Evolutionary conservation across 2,329 filamentous ascomycete species (phyloP).

Genomic region (Epichloe uncinata): DNA sequence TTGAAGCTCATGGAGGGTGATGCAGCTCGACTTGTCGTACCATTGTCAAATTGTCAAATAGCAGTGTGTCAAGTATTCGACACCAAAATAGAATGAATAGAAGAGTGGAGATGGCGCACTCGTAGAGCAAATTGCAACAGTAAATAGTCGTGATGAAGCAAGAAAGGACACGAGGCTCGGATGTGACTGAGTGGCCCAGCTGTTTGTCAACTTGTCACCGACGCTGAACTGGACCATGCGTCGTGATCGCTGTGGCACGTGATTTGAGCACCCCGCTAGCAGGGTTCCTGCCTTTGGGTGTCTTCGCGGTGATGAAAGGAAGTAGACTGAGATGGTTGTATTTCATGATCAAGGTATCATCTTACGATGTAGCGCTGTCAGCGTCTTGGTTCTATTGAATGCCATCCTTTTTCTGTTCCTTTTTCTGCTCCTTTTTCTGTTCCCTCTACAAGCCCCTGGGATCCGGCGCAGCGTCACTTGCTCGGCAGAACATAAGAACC

Average conservation of each 20-base stretch:
- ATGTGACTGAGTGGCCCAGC: background rate
- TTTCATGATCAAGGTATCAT: no score
- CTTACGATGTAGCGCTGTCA: no score
- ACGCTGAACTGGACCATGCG: background rate
- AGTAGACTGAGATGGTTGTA: no score
- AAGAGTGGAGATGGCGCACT: background rate
- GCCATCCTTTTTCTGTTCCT: no score
- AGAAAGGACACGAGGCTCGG: background rate
- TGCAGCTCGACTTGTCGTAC: background rate
- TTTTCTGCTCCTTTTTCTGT: no score
- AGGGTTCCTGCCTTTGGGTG: background rate
- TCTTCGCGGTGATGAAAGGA: background rate
- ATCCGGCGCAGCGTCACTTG: no score
- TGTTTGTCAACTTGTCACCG: slow-evolving; percentile 3
- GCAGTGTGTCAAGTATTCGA: background rate
- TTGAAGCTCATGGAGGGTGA: no score
- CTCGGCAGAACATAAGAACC: no score
- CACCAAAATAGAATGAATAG: background rate
- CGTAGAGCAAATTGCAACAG: background rate
- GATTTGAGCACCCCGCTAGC: background rate
- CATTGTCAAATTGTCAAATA: slow-evolving; percentile 3
- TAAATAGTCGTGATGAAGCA: background rate
- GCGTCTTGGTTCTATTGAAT: no score
- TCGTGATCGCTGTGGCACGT: background rate
- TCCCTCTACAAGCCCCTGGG: no score